These are phyloP conservation scores for Neodidymelliopsis sp. DNA, from an alignment of 2,329 filamentous ascomycete species.

Conservation along the genomic window DNA sequence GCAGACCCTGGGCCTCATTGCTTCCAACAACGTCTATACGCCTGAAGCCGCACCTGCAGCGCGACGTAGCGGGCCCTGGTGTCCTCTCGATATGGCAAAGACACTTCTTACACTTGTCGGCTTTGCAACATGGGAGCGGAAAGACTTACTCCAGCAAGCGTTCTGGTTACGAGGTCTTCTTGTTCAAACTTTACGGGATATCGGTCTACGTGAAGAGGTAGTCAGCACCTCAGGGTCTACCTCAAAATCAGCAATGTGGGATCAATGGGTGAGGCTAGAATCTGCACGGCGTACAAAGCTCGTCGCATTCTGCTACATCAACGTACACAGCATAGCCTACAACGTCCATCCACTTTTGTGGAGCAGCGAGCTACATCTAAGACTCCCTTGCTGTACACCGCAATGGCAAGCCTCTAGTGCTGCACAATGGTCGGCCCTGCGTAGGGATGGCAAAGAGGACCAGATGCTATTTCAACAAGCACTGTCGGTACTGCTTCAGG, in stretches of 20 bases:
- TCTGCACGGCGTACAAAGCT: constrained; percentile 42
- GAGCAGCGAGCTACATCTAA: constrained; percentile 39
- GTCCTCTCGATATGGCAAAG: constrained; percentile 38
- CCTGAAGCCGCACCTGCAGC: constrained; percentile 14
- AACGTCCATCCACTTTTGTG: constrained; percentile 41
- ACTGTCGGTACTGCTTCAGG: constrained; percentile 35
- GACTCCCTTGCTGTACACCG: constrained; percentile 36
- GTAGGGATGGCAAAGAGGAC: constrained; percentile 32
- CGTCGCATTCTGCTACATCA: constrained; percentile 43
- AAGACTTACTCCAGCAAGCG: constrained; percentile 40
- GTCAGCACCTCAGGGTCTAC: constrained; percentile 14
- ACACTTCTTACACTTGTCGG: constrained; percentile 41
- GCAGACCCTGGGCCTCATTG: constrained; percentile 31
- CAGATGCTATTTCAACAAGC: constrained; percentile 41
- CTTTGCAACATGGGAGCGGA: constrained; percentile 44
- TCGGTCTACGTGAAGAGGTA: constrained; percentile 34
- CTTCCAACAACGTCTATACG: constrained; percentile 21
- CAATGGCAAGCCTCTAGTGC: constrained; percentile 38
- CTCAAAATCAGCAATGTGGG: constrained; percentile 36
- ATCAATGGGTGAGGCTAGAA: constrained; percentile 41
- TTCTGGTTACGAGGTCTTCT: constrained; percentile 38
- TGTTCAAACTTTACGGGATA: constrained; percentile 39
- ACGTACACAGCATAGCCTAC: constrained; percentile 44
- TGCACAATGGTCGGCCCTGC: constrained; percentile 35
- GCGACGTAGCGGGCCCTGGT: constrained; percentile 32